phyloP scores from a whole-genome alignment of 768 basidiomycete genomes.

The Rhodosporidiobolus sp. region DNA sequence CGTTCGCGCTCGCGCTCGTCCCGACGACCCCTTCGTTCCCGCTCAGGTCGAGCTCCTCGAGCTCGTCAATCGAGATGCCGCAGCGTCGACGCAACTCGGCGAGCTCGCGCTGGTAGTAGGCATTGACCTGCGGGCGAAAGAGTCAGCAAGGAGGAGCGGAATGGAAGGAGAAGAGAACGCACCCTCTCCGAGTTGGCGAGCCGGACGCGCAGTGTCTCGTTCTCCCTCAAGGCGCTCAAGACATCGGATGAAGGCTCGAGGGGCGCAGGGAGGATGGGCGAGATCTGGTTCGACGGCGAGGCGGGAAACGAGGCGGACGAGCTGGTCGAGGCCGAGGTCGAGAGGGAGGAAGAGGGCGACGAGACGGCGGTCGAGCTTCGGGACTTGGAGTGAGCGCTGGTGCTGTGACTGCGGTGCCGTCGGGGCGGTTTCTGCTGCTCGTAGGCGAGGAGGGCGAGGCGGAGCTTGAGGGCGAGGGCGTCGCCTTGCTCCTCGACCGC shows the following conservation, averaged over 20 bases:
- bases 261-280: constrained; percentile 10
- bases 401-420: background rate
- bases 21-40: background rate
- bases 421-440: background rate
- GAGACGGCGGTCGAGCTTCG: background rate
- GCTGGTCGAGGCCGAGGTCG: constrained; percentile 16
- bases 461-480: constrained; percentile 18
- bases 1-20: background rate
- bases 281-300: constrained; percentile 8
- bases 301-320: constrained; percentile 16
- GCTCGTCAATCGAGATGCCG: constrained; percentile 30
- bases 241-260: constrained; percentile 18
- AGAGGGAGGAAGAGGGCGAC: constrained; percentile 10
- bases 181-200: constrained; percentile 35
- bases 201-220: constrained; percentile 15
- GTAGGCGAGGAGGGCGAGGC: constrained; percentile 23
- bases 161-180: too few species aligned
- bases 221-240: constrained; percentile 16
- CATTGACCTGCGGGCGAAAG: constrained; percentile 33
- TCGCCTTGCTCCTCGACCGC: constrained; percentile 29
- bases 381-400: background rate
- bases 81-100: constrained; percentile 21
- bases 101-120: constrained; percentile 31
- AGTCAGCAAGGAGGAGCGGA: too few species aligned
- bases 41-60: constrained; percentile 29